Conservation (phyloP, 2,329 filamentous ascomycete species). For the Beauveria australis region DNA sequence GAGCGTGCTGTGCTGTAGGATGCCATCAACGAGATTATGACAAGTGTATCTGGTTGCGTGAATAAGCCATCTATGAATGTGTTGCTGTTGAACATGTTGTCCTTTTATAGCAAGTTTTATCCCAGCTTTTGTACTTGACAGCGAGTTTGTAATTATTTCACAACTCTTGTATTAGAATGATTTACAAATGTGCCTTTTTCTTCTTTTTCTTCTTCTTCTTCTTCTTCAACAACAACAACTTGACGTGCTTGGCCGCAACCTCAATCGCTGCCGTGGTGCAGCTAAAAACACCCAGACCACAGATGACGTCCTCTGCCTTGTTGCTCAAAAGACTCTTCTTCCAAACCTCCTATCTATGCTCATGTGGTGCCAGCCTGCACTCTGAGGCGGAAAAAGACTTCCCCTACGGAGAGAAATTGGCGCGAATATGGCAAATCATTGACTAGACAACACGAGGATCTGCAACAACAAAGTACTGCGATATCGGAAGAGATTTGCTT, state of each 20-base stretch:
- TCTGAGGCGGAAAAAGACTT: neutral
- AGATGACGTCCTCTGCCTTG: slow-evolving; percentile 67
- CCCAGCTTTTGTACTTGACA: too few species aligned
- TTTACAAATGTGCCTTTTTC: neutral
- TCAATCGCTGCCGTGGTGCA: slow-evolving; percentile 54
- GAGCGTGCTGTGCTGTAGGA: neutral
- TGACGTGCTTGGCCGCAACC: slow-evolving; percentile 29
- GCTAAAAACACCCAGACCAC: slow-evolving; percentile 56
- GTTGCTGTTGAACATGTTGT: too few species aligned
- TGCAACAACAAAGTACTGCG: neutral
- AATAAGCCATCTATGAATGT: too few species aligned
- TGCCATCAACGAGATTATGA: neutral
- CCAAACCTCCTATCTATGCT: slow-evolving; percentile 46
- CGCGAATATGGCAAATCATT: too few species aligned
- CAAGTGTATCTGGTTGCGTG: too few species aligned
- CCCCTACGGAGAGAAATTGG: neutral
- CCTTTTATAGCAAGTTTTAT: too few species aligned
- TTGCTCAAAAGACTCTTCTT: slow-evolving; percentile 66
- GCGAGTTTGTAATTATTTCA: neutral
- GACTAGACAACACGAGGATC: too few species aligned
- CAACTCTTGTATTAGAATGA: neutral
- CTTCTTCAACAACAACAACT: neutral
- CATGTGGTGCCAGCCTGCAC: neutral
- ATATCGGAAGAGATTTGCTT: neutral
- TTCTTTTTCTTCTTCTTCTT: neutral